Evolutionary conservation across 345 rosid genomes (phyloP).

Genomic region (Eucalyptus camaldulensis): DNA sequence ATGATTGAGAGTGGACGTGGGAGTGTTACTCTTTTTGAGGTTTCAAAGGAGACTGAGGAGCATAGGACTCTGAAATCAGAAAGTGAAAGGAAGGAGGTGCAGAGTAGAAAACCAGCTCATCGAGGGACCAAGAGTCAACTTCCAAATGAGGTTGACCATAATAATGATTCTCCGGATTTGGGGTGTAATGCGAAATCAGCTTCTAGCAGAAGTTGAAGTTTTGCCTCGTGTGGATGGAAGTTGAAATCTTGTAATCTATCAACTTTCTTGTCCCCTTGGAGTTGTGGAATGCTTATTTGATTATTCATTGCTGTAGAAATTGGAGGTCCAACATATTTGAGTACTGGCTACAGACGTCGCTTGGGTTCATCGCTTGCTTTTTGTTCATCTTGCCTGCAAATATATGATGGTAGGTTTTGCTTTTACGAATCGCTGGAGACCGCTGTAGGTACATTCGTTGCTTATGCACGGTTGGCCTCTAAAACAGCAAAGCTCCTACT

Average conservation of each 20-base stretch:
- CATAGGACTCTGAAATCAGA: neutral
- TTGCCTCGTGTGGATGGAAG: slow-evolving; percentile 1
- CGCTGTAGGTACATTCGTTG: neutral
- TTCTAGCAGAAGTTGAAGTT: slow-evolving; percentile 4
- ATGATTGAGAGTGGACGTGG: slow-evolving; percentile 21
- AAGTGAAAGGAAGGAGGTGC: neutral
- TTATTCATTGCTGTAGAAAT: neutral
- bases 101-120: slow-evolving; percentile 7
- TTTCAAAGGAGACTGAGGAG: neutral
- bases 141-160: neutral
- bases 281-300: neutral
- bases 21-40: slow-evolving; percentile 43
- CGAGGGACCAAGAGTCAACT: slow-evolving; percentile 48
- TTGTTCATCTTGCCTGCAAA: neutral
- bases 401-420: neutral
- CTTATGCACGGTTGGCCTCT: neutral
- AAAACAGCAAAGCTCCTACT: neutral
- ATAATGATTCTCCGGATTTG: slow-evolving; percentile 1
- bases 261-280: neutral
- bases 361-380: neutral
- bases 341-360: neutral
- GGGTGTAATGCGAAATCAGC: slow-evolving; percentile 2
- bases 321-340: neutral
- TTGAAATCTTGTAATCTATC: slow-evolving; percentile 3
- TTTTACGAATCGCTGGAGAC: neutral